A percentile compares a stretch with the other conserved stretches of the same genome.
phyloP scores from a whole-genome alignment of 257 asterid species.

The Eustoma russellianum region DNA sequence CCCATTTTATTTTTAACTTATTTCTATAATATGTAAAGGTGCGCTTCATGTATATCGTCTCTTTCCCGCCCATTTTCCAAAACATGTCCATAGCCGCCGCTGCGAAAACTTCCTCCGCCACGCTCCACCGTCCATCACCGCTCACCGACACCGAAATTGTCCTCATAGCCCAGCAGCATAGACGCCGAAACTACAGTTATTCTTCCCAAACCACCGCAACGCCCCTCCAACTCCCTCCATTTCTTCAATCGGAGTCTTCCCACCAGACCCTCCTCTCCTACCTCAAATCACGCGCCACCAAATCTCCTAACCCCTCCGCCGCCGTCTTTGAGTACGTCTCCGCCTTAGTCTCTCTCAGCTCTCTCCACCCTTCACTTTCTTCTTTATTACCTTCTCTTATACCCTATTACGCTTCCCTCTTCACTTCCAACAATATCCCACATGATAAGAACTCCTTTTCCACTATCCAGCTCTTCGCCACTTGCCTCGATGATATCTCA shows the following conservation, averaged over 20 bases:
- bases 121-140: conserved; percentile 23
- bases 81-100: conserved; percentile 27
- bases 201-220: conserved; percentile 24
- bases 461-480: conserved; percentile 47
- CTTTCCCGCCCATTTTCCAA: conserved; percentile 16
- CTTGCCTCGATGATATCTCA: conserved; percentile 42
- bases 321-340: conserved; percentile 53
- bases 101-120: conserved; percentile 17
- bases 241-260: conserved; percentile 44
- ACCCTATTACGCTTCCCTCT: conserved; percentile 44
- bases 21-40: too few species aligned
- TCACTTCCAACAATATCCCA: conserved; percentile 46
- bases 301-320: conserved; percentile 27
- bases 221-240: conserved; percentile 30
- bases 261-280: conserved; percentile 47
- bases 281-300: conserved; percentile 55
- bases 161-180: conserved; percentile 40
- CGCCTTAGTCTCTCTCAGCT: conserved; percentile 45
- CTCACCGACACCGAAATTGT: conserved; percentile 51
- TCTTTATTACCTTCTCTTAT: conserved; percentile 46
- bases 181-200: conserved; percentile 17
- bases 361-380: conserved; percentile 44
- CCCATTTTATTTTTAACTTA: too few species aligned
- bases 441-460: conserved; percentile 46
- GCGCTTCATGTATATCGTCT: neutral